phyloP scores from a whole-genome alignment of 371 early-diverging fungal species.

The Mucor velutinosus region DNA sequence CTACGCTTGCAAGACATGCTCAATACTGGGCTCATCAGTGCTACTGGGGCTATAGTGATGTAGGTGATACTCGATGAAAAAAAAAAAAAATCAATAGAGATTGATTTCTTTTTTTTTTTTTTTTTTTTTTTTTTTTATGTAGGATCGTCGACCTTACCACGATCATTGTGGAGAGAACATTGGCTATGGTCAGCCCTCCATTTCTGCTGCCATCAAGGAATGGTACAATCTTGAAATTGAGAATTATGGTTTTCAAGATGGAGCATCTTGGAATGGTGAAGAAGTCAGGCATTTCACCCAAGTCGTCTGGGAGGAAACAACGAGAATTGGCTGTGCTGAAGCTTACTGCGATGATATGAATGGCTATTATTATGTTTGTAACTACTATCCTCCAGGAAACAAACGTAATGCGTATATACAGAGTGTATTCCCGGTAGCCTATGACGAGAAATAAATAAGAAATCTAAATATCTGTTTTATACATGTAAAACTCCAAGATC shows the following conservation, averaged over 20 bases:
- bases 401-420: not conserved
- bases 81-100: too few relatives aligned
- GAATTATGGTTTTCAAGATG: not conserved
- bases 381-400: conserved; percentile 48
- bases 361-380: conserved; percentile 35
- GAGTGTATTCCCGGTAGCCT: not conserved
- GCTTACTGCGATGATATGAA: conserved; percentile 30
- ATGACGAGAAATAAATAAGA: not conserved
- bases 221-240: not conserved
- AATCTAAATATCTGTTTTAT: too few relatives aligned
- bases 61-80: not conserved
- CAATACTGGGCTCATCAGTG: not conserved
- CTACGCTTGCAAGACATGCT: not conserved
- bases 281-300: conserved; percentile 45
- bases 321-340: conserved; percentile 46
- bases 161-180: not conserved
- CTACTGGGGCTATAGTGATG: not conserved
- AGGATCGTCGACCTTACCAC: not conserved
- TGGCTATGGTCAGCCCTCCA: not conserved
- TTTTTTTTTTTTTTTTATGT: not conserved
- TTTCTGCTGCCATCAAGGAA: not conserved
- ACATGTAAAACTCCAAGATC: not conserved
- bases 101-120: too few relatives aligned
- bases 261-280: not conserved
- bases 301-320: conserved; percentile 49